Evolutionary conservation across 371 early-diverging fungal species (phyloP).

Genomic region (Mucor sp.): DNA sequence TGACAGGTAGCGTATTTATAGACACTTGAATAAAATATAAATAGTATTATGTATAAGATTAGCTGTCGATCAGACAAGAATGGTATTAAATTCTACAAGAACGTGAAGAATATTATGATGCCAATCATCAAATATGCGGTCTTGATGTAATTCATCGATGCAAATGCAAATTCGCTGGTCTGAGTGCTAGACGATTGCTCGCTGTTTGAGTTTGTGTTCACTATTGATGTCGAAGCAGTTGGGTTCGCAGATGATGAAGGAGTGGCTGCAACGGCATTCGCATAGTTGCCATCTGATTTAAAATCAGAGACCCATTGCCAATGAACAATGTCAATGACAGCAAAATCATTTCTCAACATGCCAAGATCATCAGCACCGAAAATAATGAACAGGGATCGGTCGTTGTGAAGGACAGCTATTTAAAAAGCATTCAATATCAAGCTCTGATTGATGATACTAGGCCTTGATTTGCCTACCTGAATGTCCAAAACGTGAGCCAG

Average conservation of each 20-base stretch:
- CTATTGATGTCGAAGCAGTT: not conserved
- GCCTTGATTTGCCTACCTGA: slow-evolving; percentile 14
- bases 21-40: too few species aligned
- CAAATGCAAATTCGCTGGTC: not conserved
- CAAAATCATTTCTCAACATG: slow-evolving; percentile 17
- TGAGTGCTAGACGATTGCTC: not conserved
- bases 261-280: not conserved
- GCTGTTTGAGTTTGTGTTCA: too few species aligned
- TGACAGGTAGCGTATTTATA: too few species aligned
- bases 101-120: not conserved
- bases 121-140: not conserved
- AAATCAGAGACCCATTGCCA: slow-evolving; percentile 13
- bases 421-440: too few species aligned
- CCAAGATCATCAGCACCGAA: slow-evolving; percentile 22
- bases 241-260: not conserved
- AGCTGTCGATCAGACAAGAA: not conserved
- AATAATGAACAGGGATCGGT: slow-evolving; percentile 15
- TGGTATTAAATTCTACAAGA: not conserved
- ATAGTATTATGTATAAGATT: too few species aligned
- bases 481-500: slow-evolving; percentile 23
- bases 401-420: slow-evolving; percentile 3
- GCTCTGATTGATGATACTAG: too few species aligned
- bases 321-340: slow-evolving; percentile 13
- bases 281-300: slow-evolving; percentile 9
- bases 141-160: not conserved